A percentile compares a stretch with the other conserved stretches of the same genome.
These are phyloP conservation scores for Clonostachys rosea DNA, from an alignment of 2,329 filamentous ascomycete species.

Conservation along the genomic window DNA sequence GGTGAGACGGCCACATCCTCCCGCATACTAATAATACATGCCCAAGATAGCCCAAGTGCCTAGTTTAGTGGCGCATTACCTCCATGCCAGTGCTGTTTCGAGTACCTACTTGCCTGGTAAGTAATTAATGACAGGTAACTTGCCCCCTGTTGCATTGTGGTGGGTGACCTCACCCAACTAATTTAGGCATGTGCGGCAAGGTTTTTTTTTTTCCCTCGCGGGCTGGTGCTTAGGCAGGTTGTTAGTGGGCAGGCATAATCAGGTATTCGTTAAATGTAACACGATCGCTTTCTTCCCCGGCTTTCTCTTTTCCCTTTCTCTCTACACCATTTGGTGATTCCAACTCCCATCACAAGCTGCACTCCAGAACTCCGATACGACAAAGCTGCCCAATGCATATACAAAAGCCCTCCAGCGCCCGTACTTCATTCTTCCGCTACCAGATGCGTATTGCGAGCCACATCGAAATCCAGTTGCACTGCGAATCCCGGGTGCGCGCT, in stretches of 20 bases:
- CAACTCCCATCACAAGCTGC: not conserved
- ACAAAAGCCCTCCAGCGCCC: slow-evolving; percentile 37
- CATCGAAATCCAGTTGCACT: slow-evolving; percentile 41
- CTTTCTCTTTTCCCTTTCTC: slow-evolving; percentile 6
- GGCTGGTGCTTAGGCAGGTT: no score
- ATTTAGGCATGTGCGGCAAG: not conserved
- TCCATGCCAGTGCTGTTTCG: no score
- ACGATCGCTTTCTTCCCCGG: not conserved
- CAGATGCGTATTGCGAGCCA: slow-evolving; percentile 53
- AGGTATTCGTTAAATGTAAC: no score
- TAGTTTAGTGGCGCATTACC: no score
- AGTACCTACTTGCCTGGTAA: no score
- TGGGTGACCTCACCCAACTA: no score
- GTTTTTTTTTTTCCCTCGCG: not conserved
- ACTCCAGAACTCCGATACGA: not conserved
- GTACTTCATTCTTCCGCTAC: slow-evolving; percentile 44
- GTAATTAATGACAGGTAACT: no score
- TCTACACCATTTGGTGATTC: slow-evolving; percentile 18
- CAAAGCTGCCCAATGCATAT: slow-evolving; percentile 46
- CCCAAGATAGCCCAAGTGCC: no score
- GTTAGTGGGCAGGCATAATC: no score
- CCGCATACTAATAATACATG: no score
- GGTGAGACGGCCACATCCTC: no score
- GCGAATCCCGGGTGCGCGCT: slow-evolving; percentile 46
- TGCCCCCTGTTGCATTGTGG: no score